phyloP scores from a whole-genome alignment of 2,329 filamentous ascomycete species.

The Balansia obtecta region DNA sequence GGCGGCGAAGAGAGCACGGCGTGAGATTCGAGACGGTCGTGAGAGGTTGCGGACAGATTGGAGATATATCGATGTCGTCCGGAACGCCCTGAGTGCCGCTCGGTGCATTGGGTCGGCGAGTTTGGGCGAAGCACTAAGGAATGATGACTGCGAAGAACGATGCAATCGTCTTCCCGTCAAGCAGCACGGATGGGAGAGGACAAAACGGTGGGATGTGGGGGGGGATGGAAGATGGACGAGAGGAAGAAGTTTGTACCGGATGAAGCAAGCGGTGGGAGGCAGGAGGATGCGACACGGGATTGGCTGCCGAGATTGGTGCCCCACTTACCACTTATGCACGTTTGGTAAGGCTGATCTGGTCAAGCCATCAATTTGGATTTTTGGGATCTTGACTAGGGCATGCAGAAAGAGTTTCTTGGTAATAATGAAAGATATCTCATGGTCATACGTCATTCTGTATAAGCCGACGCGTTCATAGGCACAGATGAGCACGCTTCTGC shows the following conservation, averaged over 20 bases:
- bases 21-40: conserved; percentile 25
- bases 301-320: background rate
- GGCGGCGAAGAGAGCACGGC: conserved; percentile 26
- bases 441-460: background rate
- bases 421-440: too few relatives aligned
- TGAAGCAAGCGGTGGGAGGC: too few relatives aligned
- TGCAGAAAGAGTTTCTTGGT: too few relatives aligned
- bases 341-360: too few relatives aligned
- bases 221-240: too few relatives aligned
- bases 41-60: conserved; percentile 46
- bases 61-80: conserved; percentile 55
- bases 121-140: background rate
- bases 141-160: background rate
- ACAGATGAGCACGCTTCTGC: background rate
- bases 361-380: too few relatives aligned
- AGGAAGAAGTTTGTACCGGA: too few relatives aligned
- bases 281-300: too few relatives aligned
- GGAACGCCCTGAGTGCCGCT: conserved; percentile 53
- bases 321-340: too few relatives aligned
- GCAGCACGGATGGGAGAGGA: background rate
- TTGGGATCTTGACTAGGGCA: too few relatives aligned
- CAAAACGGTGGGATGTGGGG: background rate
- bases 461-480: background rate
- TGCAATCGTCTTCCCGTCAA: background rate
- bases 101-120: conserved; percentile 52